These are phyloP conservation scores for Glycine latifolia DNA, from an alignment of 306 rosid genomes.

Conservation along the genomic window DNA sequence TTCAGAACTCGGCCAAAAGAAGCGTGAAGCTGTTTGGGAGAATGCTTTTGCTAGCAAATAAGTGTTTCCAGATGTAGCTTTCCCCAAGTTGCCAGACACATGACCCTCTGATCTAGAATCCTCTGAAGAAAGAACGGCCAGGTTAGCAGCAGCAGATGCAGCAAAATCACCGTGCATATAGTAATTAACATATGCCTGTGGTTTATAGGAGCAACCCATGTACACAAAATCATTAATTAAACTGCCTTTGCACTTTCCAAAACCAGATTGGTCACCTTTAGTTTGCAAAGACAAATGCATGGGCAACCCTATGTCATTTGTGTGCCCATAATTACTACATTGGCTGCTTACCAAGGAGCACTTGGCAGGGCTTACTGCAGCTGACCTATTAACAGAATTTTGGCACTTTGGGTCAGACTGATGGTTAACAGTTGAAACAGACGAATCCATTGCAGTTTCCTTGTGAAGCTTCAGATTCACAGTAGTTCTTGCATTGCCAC, in stretches of 20 bases:
- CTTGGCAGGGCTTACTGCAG: conserved; percentile 46
- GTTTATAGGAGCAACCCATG: conserved; percentile 71
- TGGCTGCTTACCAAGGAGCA: conserved; percentile 52
- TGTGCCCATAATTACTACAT: conserved; percentile 44
- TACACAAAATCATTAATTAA: conserved; percentile 55
- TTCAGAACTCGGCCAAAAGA: conserved; percentile 93
- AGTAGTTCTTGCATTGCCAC: conserved; percentile 21
- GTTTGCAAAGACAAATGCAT: conserved; percentile 53
- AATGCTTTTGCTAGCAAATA: conserved; percentile 80
- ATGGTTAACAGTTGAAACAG: conserved; percentile 48
- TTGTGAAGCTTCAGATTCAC: conserved; percentile 44
- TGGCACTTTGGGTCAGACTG: conserved; percentile 48
- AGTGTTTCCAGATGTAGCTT: conserved; percentile 61
- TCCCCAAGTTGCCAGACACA: conserved; percentile 61
- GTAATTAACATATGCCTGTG: conserved; percentile 75
- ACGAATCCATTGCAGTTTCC: conserved; percentile 46
- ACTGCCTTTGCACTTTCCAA: conserved; percentile 53
- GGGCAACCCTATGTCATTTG: conserved; percentile 45
- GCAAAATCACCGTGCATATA: conserved; percentile 93
- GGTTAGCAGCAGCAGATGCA: conserved; percentile 89
- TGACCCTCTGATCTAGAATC: conserved; percentile 69
- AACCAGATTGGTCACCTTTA: conserved; percentile 50
- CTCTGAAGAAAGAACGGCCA: conserved; percentile 77
- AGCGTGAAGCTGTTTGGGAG: conserved; percentile 79
- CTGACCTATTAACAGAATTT: conserved; percentile 51